Evolutionary conservation across 768 basidiomycete species (phyloP), one percentile per base, ranked within the genome.

Genomic region (Crepidotus variabilis): DNA sequence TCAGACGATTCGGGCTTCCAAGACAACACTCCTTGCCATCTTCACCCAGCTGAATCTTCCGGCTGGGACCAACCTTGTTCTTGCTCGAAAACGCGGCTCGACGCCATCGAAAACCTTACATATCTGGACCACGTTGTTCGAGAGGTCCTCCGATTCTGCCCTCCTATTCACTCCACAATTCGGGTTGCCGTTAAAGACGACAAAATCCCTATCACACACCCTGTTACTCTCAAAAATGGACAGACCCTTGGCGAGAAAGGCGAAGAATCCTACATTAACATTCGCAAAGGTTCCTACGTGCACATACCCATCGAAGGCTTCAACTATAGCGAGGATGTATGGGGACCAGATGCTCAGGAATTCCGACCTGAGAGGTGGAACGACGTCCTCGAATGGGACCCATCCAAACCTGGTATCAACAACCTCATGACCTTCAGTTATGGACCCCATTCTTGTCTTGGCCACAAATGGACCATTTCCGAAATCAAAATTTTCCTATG

Each of bases 361-460:
- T 86, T 85, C 72, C 84, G 83, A 36, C 84, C 84, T 45, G 77
- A 81, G 51, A 77, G 84, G 47, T 86, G 84, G 83, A 58, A 61
- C 34, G 65, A 72, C 16, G 67, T 80, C 9, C 75, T 61, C 5
- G 75, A 73, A 10, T 69, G 68, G 16, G 63, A 70, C 5, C 70
- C 74, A 2, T 55, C 65, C 14, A 73, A 77, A 47, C 81, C 80
- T 8, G 83, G 81, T 20, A 62, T 83, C 10, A 75, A 70, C 21
- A 77, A 79, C 60, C 28, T 80, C 24, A 78, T 82, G 80, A 77
- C 81, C 6, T 84, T 84, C 62, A 77, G 78, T 0, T 75, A 78
- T 54, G 81, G 81, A 4, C 74, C 75, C 11, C 74, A 77, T 47
- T 75, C 79, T 3, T 83, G 83, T 60, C 66, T 80, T 1, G 83